These are phyloP conservation scores for Nannizziopsis barbatae DNA, from an alignment of 2,329 filamentous ascomycete species.

Conservation along the genomic window DNA sequence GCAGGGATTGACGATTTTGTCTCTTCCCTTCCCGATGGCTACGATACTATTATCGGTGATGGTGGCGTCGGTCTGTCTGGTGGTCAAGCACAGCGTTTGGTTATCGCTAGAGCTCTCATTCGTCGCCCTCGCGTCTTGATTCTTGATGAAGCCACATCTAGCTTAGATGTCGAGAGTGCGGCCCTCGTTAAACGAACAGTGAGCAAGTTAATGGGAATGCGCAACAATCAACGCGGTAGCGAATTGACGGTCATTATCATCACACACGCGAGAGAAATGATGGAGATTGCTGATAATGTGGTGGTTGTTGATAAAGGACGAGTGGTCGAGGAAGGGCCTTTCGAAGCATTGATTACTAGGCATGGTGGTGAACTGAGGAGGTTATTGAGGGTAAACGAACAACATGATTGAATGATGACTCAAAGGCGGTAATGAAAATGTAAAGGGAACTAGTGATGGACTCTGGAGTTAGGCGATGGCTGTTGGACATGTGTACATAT, in stretches of 20 bases:
- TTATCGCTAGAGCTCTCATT: conserved; percentile 68
- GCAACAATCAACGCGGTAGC: conserved; percentile 19
- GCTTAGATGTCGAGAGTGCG: conserved; percentile 60
- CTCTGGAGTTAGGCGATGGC: too few species aligned
- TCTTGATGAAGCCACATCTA: conserved; percentile 77
- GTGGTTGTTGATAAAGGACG: conserved; percentile 60
- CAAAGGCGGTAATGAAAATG: background rate
- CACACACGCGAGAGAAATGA: conserved; percentile 77
- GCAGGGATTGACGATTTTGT: conserved; percentile 65
- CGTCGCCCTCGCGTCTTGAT: conserved; percentile 61
- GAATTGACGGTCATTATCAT: conserved; percentile 64
- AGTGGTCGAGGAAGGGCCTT: conserved; percentile 58
- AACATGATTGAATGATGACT: background rate
- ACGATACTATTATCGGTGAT: conserved; percentile 63
- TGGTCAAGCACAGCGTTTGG: conserved; percentile 71
- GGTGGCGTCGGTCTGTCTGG: conserved; percentile 64
- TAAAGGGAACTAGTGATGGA: background rate
- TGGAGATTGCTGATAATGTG: conserved; percentile 63
- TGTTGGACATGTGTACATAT: too few species aligned
- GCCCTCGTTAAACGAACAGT: conserved; percentile 55
- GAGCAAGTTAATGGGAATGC: conserved; percentile 37
- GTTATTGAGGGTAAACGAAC: conserved; percentile 25
- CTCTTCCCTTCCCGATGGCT: conserved; percentile 55
- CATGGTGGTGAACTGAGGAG: conserved; percentile 39
- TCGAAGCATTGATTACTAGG: conserved; percentile 44